Percentiles rank a stretch among this genome's conserved stretches.
phyloP scores from a whole-genome alignment of 1,284 basidiomycete genomes.

The Spongiforma sp. region DNA sequence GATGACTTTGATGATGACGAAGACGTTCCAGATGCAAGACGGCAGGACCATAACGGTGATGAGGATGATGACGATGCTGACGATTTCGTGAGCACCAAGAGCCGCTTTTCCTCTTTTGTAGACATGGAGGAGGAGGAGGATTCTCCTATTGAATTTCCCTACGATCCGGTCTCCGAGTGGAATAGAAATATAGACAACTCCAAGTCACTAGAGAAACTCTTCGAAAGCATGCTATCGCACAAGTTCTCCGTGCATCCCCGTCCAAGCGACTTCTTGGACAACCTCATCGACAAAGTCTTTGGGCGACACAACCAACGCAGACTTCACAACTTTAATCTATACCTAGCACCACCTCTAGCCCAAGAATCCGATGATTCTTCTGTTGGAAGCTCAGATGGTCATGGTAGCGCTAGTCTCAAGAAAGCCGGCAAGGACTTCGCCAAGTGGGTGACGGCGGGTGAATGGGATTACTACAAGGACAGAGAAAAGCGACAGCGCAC shows the following conservation, averaged over 20 bases:
- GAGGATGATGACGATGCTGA: conserved; percentile 23
- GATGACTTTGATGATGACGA: conserved; percentile 13
- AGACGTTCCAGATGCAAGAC: conserved; percentile 11
- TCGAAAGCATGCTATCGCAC: conserved; percentile 55
- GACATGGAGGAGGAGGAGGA: conserved; percentile 18
- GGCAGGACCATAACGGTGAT: conserved; percentile 8
- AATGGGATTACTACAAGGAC: conserved; percentile 40
- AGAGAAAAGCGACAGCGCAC: conserved; percentile 26
- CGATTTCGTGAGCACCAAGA: conserved; percentile 41
- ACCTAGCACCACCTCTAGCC: conserved; percentile 52
- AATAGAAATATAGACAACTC: conserved; percentile 41
- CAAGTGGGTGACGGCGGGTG: conserved; percentile 40
- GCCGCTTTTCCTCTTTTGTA: conserved; percentile 29
- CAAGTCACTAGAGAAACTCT: conserved; percentile 53
- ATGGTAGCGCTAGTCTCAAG: conserved; percentile 25
- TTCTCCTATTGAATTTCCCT: conserved; percentile 5
- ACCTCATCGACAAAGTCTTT: conserved; percentile 53
- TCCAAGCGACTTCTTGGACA: conserved; percentile 50
- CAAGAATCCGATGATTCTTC: conserved; percentile 34
- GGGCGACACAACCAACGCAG: conserved; percentile 47
- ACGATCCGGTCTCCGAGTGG: conserved; percentile 41
- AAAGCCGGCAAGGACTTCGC: conserved; percentile 37
- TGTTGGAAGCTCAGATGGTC: conserved; percentile 28
- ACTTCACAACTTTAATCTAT: conserved; percentile 53
- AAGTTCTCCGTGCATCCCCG: conserved; percentile 54